Base-by-base conservation (phyloP, 2,329 filamentous ascomycete genomes). In the Ophiostoma fasciatum region DNA sequence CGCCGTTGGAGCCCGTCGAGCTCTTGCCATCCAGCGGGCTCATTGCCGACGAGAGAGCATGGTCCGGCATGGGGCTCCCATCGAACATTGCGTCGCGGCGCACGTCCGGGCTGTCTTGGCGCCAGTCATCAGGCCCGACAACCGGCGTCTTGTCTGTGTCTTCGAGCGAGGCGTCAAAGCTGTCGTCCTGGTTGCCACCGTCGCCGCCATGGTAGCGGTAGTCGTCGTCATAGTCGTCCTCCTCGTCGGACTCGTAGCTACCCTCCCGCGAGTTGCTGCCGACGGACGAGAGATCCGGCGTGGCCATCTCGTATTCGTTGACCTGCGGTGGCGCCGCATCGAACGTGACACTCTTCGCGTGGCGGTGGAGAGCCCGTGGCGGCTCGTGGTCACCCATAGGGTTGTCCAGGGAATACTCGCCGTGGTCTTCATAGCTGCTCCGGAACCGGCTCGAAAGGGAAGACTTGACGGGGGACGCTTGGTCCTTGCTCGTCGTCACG, bases 291-390 rank as follows among this genome's bases (percentile, higher is more conserved):
- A 92, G 73, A 51, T 94, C 90, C 10, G 90, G 90, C 3, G 90
- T 98, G 23, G 84, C 82, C 81, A 94, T 87, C 59, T 96, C 90
- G 55, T 96, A 98, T 59, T 98, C 90, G 53, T 96, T 94, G 50
- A 98, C 71, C 53, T 93, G 82, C 18, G 90, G 90, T 17, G 88
- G 88, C 2, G 83, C 85, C 26, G 79, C 81, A 58, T 96, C 85
- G 53, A 98, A 98, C 1, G 88, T 98, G 40, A 98, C 90, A 50
- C 87, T 94, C 66, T 98, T 98, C 32, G 84, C 78, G 58, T 94
- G 82, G 36, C 85, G 80, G 52, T 84, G 80, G 28, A 85, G 66
- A 11, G 67, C 69, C 45, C 73, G 74, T 36, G 74, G 71, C 13
- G 78, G 61, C 35, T 75, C 60, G 29, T 63, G 63, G 28, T 78